Base-by-base conservation (phyloP, 768 basidiomycete genomes). In the Collybia sordida region DNA sequence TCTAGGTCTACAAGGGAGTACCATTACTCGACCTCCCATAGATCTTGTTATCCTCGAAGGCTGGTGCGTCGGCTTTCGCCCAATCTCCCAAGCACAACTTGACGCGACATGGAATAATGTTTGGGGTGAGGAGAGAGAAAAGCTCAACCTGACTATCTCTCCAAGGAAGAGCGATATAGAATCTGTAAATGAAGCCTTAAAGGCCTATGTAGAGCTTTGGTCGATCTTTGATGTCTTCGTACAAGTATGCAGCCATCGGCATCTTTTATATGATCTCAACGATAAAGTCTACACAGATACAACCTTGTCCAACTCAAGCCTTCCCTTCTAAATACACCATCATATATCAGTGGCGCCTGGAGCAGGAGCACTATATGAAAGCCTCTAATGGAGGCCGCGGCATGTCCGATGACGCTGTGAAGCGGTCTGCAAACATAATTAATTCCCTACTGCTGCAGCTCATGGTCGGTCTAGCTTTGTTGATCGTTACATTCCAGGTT, bases 1-100 rank as follows among this genome's bases (percentile, higher is more conserved):
- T 0, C 68, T 72, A 31, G 69, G 71, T 39, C 34, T 51, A 55
- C 55, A 59, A 27, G 59, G 70, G 31, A 78, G 80, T 14, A 62
- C 67, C 1, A 56, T 71, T 1, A 72, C 93, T 5, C 56, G 61
- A 11, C 71, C 54, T 62, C 66, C 43, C 59, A 73, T 61, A 4
- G 92, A 99, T 61, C 72, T 98, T 12, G 86, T 98, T 43, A 78
- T 99, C 42, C 71, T 99, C 42, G 97, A 99, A 71, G 97, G 97
- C 8, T 99, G 97, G 97, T 93, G 87, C 67, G 82, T 90, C 19
- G 95, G 96, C 0, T 98, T 97, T 63, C 75, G 77, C 44, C 85
- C 92, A 1, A 73, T 91, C 5, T 58, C 72, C 0, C 40, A 56
- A 15, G 66, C 72, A 8, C 79, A 81, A 52, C 64, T 93, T 27